phyloP scores from a whole-genome alignment of 2,329 filamentous ascomycete species.

The Colletotrichum eremochloae region DNA sequence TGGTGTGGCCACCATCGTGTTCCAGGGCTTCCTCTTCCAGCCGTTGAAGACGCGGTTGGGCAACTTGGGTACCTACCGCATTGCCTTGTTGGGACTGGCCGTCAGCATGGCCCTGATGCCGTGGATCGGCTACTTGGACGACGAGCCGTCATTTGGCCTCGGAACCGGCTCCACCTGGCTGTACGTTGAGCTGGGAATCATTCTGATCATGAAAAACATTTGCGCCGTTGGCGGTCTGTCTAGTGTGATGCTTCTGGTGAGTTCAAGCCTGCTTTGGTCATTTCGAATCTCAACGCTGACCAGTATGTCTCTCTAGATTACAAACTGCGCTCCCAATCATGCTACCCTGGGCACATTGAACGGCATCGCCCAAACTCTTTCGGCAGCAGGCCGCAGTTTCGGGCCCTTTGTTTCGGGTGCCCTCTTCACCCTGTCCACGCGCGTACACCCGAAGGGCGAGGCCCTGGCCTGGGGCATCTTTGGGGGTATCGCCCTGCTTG shows the following conservation, averaged over 20 bases:
- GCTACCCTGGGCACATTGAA: slow-evolving; percentile 91
- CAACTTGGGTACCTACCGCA: slow-evolving; percentile 86
- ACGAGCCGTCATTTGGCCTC: slow-evolving; percentile 67
- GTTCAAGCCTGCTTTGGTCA: slow-evolving; percentile 49
- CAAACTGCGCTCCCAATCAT: slow-evolving; percentile 90
- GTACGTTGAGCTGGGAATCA: slow-evolving; percentile 82
- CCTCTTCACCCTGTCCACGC: slow-evolving; percentile 83
- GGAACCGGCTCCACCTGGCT: slow-evolving; percentile 77
- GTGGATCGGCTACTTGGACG: slow-evolving; percentile 83
- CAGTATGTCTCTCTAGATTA: slow-evolving; percentile 71
- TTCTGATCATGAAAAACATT: slow-evolving; percentile 90
- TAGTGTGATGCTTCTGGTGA: slow-evolving; percentile 86
- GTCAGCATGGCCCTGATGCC: slow-evolving; percentile 90
- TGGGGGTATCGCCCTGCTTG: slow-evolving; percentile 83
- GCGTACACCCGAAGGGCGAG: slow-evolving; percentile 84
- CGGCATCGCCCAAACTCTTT: slow-evolving; percentile 92
- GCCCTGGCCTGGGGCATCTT: slow-evolving; percentile 89
- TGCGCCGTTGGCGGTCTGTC: slow-evolving; percentile 91
- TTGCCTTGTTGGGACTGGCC: slow-evolving; percentile 83
- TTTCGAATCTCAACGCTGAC: not conserved
- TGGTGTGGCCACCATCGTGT: slow-evolving; percentile 86
- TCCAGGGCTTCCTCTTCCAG: slow-evolving; percentile 89
- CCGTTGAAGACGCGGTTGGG: slow-evolving; percentile 83
- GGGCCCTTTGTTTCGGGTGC: slow-evolving; percentile 91
- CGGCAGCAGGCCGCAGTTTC: slow-evolving; percentile 87